Conservation (phyloP, 148 eudicot species). For the Beta vulgaris region DNA sequence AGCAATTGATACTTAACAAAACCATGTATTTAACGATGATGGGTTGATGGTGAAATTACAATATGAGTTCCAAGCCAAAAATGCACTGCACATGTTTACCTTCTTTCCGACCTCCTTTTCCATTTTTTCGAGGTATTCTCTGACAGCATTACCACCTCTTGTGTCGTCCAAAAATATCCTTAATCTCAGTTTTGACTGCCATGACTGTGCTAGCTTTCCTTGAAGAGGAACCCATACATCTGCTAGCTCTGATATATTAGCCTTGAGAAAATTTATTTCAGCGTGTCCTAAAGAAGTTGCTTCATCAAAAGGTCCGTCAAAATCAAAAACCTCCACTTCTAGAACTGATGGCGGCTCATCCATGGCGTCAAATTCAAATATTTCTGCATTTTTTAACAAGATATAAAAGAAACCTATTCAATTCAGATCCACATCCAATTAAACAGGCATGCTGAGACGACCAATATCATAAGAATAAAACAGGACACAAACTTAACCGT, state of each 20-base stretch:
- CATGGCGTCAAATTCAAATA: constrained; percentile 98
- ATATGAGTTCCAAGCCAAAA: constrained; percentile 6
- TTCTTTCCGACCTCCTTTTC: constrained; percentile 97
- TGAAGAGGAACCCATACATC: constrained; percentile 91
- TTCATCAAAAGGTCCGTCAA: constrained; percentile 98
- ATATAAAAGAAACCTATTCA: constrained; percentile 6
- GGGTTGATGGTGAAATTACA: neutral
- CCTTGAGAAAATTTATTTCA: constrained; percentile 81
- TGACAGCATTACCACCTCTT: constrained; percentile 62
- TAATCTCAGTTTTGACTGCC: constrained; percentile 87
- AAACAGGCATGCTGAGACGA: constrained; percentile 2
- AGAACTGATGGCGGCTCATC: constrained; percentile 91
- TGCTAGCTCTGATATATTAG: constrained; percentile 75
- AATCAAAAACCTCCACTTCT: constrained; percentile 91
- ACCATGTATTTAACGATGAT: neutral
- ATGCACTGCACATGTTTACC: constrained; percentile 39
- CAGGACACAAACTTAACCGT: constrained; percentile 48
- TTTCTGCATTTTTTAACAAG: constrained; percentile 56
- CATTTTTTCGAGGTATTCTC: constrained; percentile 83
- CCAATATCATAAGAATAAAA: neutral
- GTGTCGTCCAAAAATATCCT: constrained; percentile 86
- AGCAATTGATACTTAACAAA: constrained; percentile 5
- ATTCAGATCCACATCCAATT: neutral
- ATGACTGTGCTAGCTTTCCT: constrained; percentile 92
- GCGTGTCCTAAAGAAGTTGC: constrained; percentile 85